Conservation (phyloP, 148 eudicot species). For the Chenopodium suecicum region DNA sequence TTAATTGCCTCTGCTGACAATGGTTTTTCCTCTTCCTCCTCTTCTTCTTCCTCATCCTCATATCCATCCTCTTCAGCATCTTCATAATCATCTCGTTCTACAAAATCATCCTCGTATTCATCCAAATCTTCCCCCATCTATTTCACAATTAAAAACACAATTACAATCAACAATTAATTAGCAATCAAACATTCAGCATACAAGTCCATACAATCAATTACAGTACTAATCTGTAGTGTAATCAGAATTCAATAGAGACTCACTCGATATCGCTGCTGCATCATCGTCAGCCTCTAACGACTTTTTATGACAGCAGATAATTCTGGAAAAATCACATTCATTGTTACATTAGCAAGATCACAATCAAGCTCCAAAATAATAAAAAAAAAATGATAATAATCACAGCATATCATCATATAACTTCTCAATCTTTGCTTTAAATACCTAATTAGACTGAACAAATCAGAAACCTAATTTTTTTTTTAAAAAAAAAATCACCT, state of each 20-base stretch:
- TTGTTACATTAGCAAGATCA: neutral
- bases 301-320: too few relatives aligned
- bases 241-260: neutral
- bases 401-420: neutral
- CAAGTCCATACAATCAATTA: neutral
- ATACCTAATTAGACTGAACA: too few relatives aligned
- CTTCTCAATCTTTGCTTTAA: too few relatives aligned
- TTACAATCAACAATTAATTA: neutral
- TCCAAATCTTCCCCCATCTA: slow-evolving; percentile 23
- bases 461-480: neutral
- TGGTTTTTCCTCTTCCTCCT: slow-evolving; percentile 23
- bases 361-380: neutral
- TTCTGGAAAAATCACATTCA: neutral
- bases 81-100: slow-evolving; percentile 16
- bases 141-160: neutral
- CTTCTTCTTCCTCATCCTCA: slow-evolving; percentile 16
- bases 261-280: slow-evolving; percentile 8
- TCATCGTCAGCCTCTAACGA: neutral
- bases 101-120: slow-evolving; percentile 27
- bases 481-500: neutral
- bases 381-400: too few relatives aligned
- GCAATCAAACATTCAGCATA: neutral
- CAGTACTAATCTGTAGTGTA: too few relatives aligned
- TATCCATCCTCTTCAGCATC: slow-evolving; percentile 11
- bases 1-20: slow-evolving; percentile 61